These are phyloP conservation scores for Wickerhamiella allomyrinae DNA, from an alignment of 805 yeast genomes.

Conservation along the genomic window DNA sequence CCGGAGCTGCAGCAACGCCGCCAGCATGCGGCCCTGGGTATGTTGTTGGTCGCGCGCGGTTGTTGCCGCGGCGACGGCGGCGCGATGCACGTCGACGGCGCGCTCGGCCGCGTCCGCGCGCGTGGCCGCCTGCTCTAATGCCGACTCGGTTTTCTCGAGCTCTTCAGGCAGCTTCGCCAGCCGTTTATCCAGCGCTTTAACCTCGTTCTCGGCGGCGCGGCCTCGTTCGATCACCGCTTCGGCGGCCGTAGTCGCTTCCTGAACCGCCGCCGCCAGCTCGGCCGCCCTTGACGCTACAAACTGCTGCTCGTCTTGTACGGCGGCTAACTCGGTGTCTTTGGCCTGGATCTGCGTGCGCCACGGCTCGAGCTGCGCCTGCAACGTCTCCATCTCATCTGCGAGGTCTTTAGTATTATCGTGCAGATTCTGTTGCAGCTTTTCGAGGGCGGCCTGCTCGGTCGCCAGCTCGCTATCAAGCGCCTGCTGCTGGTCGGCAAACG, in stretches of 20 bases:
- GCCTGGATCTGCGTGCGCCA: conserved; percentile 59
- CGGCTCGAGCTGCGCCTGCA: conserved; percentile 63
- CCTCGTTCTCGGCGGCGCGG: conserved; percentile 24
- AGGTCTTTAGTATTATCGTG: conserved; percentile 61
- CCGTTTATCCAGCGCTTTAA: conserved; percentile 26
- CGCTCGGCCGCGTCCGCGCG: neutral
- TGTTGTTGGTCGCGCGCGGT: conserved; percentile 41
- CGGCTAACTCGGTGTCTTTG: conserved; percentile 47
- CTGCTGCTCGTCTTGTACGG: conserved; percentile 52
- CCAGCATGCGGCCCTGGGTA: conserved; percentile 59
- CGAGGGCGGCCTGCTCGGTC: conserved; percentile 40
- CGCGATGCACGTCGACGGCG: conserved; percentile 29
- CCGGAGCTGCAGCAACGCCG: conserved; percentile 52
- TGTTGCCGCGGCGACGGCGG: conserved; percentile 40
- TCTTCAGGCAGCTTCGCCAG: conserved; percentile 35
- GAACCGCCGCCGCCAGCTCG: conserved; percentile 18
- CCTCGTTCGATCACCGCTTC: conserved; percentile 26
- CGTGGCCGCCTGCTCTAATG: neutral
- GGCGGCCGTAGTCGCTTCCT: conserved; percentile 32
- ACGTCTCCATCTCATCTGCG: conserved; percentile 46
- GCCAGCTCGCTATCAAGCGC: conserved; percentile 32
- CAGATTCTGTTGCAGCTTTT: conserved; percentile 47
- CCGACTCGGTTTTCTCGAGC: conserved; percentile 29
- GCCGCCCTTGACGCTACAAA: conserved; percentile 38
- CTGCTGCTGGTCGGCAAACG: conserved; percentile 27